phyloP scores from a whole-genome alignment of 768 basidiomycete species.

The Phaffia australis region DNA sequence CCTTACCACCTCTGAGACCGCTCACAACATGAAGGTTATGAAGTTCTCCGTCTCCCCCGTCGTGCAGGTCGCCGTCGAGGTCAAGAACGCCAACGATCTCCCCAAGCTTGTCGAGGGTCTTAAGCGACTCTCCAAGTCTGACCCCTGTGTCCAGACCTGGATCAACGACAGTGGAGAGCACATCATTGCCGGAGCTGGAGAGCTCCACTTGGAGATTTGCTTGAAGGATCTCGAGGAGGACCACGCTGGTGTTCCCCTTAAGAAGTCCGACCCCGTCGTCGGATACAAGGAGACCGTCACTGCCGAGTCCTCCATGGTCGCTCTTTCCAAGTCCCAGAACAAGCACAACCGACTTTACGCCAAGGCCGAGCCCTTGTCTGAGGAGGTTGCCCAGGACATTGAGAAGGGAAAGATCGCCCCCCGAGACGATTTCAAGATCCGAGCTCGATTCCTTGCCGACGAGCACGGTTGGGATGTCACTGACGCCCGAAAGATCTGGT shows the following conservation, averaged over 20 bases:
- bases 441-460: slow-evolving; percentile 90
- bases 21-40: slow-evolving; percentile 99
- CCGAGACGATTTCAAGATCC: slow-evolving; percentile 95
- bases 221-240: slow-evolving; percentile 99
- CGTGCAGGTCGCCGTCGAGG: slow-evolving; percentile 96
- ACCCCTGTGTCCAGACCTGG: slow-evolving; percentile 96
- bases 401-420: slow-evolving; percentile 72
- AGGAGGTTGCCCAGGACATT: slow-evolving; percentile 87
- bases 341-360: slow-evolving; percentile 98
- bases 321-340: slow-evolving; percentile 98
- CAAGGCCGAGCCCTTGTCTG: slow-evolving; percentile 85
- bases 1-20: slow-evolving; percentile 86
- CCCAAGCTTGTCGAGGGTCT: slow-evolving; percentile 99
- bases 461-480: slow-evolving; percentile 98
- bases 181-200: slow-evolving; percentile 98
- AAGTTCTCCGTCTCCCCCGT: slow-evolving; percentile 99
- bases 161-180: slow-evolving; percentile 88
- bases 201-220: slow-evolving; percentile 98
- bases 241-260: slow-evolving; percentile 97
- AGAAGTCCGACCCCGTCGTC: slow-evolving; percentile 89
- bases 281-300: slow-evolving; percentile 96
- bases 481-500: slow-evolving; percentile 99
- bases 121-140: slow-evolving; percentile 99
- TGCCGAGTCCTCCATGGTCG: slow-evolving; percentile 87
- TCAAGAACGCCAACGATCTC: slow-evolving; percentile 97